Evolutionary conservation across 106 monocot genomes (phyloP), one percentile per base, ranked within the genome.

Genomic region (Allium fistulosum): DNA sequence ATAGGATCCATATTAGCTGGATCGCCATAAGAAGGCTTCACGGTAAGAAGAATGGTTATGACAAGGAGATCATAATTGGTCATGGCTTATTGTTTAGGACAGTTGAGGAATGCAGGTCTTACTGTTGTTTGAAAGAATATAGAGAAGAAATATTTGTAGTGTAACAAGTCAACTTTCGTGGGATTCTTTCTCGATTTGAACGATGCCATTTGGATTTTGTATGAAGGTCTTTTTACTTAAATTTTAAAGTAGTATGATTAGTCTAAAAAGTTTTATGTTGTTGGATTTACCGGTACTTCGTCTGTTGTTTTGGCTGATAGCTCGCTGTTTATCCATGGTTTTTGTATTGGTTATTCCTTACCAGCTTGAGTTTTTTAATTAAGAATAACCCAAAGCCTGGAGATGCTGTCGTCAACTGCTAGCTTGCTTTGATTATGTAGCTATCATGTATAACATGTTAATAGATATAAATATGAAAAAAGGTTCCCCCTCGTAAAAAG

Each of bases 1-100:
- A 78, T 60, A 49, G 78, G 78, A n/a, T 61, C 6, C 46, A 57
- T 47, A 18, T 0, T 11, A 22, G 7, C 51, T 2, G 51, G 27
- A 9, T 37, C 47, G 12, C 66, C 66, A 50, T 66, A 47, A 13
- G 11, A 37, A n/a, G 16, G 28, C 17, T 5, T 49, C 17, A 27
- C 17, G 7, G 48, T 4, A 7, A 63, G 47, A 14, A 17, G 26
- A 8, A 60, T 63, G 46, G 48, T 46, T 47, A 47, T 6, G 28
- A 70, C 26, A 28, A 65, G 9, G 27, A 58, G 62, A 49, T 17
- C 16, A 65, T 48, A 1, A 58, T 57, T 58, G 11, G 26, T 11
- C 69, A 69, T 69, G 0, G 46, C 69, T 11, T 46, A 17, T 48
- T 57, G 7, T 6, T 10, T 17, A 52, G 17, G 37, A 46, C 11